Percentiles rank a stretch among this genome's conserved stretches.
Evolutionary conservation across 2,329 filamentous ascomycete genomes (phyloP).

Genomic region (Fusarium verrucosum): DNA sequence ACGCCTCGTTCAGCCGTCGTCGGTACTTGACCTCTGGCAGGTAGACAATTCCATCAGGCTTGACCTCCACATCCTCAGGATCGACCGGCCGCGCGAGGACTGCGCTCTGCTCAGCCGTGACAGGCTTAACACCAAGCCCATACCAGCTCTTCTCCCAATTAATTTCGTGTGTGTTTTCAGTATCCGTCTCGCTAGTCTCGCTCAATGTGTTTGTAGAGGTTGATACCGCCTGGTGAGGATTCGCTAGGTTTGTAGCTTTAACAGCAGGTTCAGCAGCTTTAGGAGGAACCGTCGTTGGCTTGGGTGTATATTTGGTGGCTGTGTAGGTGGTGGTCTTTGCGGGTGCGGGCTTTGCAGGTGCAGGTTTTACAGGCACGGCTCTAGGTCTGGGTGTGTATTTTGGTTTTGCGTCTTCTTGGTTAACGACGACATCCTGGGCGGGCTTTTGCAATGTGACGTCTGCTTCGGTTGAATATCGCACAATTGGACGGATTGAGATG

Average conservation of each 20-base stretch:
- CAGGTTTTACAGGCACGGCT: conserved; percentile 3
- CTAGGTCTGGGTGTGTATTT: neutral
- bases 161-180: conserved; percentile 47
- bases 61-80: conserved; percentile 88
- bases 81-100: conserved; percentile 74
- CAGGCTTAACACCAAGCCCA: conserved; percentile 76
- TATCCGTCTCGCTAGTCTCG: conserved; percentile 15
- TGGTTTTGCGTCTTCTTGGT: conserved; percentile 25
- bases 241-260: conserved; percentile 5
- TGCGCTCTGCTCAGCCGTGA: conserved; percentile 73
- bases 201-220: conserved; percentile 14
- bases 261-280: neutral
- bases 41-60: conserved; percentile 96
- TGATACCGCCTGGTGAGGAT: conserved; percentile 16
- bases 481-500: conserved; percentile 28
- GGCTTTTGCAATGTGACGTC: conserved; percentile 26
- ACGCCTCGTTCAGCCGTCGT: conserved; percentile 86
- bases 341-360: neutral
- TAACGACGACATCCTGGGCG: conserved; percentile 20
- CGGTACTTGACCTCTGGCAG: conserved; percentile 98
- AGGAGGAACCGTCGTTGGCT: neutral
- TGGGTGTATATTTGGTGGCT: neutral
- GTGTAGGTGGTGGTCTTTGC: no score
- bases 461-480: conserved; percentile 41
- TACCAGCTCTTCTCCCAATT: conserved; percentile 90